Conservation (phyloP, 2,329 filamentous ascomycete species). For the Hypoxylon sp. region DNA sequence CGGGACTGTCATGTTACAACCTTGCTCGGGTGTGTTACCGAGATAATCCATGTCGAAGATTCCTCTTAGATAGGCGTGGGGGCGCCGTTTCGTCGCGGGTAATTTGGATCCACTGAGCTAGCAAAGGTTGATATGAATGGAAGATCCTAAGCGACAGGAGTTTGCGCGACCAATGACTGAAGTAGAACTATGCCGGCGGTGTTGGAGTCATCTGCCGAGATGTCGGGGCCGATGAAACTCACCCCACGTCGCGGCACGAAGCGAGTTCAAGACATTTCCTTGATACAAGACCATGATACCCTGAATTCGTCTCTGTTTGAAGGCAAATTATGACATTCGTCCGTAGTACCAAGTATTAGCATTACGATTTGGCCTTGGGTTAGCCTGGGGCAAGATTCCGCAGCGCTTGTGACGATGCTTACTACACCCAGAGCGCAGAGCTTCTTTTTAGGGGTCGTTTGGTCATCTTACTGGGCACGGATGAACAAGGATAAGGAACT, state of each 20-base stretch:
- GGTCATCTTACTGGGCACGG: constrained; percentile 13
- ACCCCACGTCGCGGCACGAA: constrained; percentile 30
- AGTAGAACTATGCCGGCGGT: constrained; percentile 15
- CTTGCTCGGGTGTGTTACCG: constrained; percentile 39
- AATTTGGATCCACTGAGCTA: constrained; percentile 18
- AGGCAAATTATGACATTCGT: neutral
- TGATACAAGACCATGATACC: constrained; percentile 3
- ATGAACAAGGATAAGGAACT: neutral
- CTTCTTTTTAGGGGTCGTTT: constrained; percentile 8
- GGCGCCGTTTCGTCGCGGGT: constrained; percentile 2
- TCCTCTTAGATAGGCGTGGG: constrained; percentile 40
- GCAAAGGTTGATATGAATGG: constrained; percentile 15
- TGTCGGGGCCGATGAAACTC: constrained; percentile 36
- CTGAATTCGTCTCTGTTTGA: neutral
- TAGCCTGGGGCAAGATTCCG: constrained; percentile 8
- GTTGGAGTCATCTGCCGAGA: constrained; percentile 28
- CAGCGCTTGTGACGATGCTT: constrained; percentile 31
- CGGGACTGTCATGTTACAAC: constrained; percentile 38
- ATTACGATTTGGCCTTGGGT: neutral
- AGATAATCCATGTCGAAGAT: constrained; percentile 41
- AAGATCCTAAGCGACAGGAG: constrained; percentile 18
- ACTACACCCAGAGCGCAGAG: constrained; percentile 26
- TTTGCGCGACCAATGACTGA: constrained; percentile 23
- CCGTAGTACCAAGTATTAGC: neutral
- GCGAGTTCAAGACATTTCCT: constrained; percentile 4